Percentiles rank a stretch among this genome's conserved stretches.
Evolutionary conservation across 2,329 filamentous ascomycete genomes (phyloP).

Genomic region (Colletotrichum trifolii): DNA sequence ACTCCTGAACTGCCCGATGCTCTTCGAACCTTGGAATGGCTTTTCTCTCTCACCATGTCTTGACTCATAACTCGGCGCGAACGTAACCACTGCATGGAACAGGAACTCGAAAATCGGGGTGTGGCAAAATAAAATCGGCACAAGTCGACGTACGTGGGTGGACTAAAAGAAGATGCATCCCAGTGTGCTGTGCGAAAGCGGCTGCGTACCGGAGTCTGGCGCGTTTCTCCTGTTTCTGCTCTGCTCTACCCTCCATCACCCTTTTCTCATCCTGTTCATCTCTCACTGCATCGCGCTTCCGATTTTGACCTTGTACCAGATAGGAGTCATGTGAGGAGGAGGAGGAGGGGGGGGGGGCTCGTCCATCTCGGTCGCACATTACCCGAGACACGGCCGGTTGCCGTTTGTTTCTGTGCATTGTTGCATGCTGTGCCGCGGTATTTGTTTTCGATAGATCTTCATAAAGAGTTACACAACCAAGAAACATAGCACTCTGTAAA

Average conservation of each 20-base stretch:
- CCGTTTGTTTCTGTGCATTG: conserved; percentile 19
- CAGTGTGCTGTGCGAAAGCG: conserved; percentile 21
- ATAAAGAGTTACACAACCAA: conserved; percentile 32
- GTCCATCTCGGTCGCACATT: conserved; percentile 11
- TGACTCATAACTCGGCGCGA: background rate
- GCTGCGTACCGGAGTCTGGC: conserved; percentile 32
- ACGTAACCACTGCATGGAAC: background rate
- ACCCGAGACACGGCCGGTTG: conserved; percentile 9
- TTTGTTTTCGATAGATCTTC: conserved; percentile 27
- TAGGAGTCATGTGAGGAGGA: conserved; percentile 1
- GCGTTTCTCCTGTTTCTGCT: conserved; percentile 24
- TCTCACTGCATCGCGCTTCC: conserved; percentile 11
- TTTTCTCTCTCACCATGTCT: background rate
- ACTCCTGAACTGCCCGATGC: conserved; percentile 39
- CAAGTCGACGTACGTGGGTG: too few relatives aligned
- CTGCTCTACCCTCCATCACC: background rate
- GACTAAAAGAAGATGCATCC: background rate
- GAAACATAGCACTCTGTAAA: conserved; percentile 10
- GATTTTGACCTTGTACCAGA: conserved; percentile 4
- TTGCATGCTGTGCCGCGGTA: background rate
- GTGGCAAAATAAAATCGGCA: too few relatives aligned
- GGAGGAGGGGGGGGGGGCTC: background rate
- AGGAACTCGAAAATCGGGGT: background rate
- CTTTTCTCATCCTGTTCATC: background rate
- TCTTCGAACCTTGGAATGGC: background rate